Evolutionary conservation across 495 filamentous ascomycete species (phyloP), one percentile per base, ranked within the genome.

Genomic region (Neurospora sp.): DNA sequence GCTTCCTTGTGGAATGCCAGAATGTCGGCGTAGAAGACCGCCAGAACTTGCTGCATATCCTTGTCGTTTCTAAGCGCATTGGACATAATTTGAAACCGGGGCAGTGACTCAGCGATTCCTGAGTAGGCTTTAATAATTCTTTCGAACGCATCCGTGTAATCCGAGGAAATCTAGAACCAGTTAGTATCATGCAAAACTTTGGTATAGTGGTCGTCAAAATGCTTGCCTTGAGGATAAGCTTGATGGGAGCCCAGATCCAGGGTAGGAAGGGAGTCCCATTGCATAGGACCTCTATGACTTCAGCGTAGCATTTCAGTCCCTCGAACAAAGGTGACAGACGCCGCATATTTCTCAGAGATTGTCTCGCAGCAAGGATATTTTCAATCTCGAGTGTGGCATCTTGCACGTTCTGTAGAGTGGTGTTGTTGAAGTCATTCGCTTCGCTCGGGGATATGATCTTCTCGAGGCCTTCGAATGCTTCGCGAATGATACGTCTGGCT

Each of bases 171-270:
- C 79, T 80, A 48, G 16, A 12, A 9, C 41, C 16, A 23, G 39
- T 14, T 35, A 11, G 23, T 39, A 20, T 35, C 11, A 1, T 0
- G 70, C 18, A 1, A 31, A 6, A 37, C 18, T 7, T 5, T 27
- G 20, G 38, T 73, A 31, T 69, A 12, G 16, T 69, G 18, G n/a
- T 12, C 1, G 18, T 2, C 16, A 38, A 5, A 20, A 70, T 14
- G 14, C 39, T 8, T 69, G 84, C 82, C 78, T 80, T 77, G 1
- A 86, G 44, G 12, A 86, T 78, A 7, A 86, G 70, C 54, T 80
- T 84, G 39, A 86, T 79, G 4, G 84, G 85, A 12, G 85, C 85
- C 84, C 85, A 86, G 6, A 85, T 72, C 79, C 81, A 86, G 8
- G 84, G 79, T 4, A 86, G 75, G 73, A 81, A 86, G 0, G 82